Evolutionary conservation across 805 yeast genomes (phyloP), one percentile per base, ranked within the genome.

Genomic region (Lipomyces chichibuensis): DNA sequence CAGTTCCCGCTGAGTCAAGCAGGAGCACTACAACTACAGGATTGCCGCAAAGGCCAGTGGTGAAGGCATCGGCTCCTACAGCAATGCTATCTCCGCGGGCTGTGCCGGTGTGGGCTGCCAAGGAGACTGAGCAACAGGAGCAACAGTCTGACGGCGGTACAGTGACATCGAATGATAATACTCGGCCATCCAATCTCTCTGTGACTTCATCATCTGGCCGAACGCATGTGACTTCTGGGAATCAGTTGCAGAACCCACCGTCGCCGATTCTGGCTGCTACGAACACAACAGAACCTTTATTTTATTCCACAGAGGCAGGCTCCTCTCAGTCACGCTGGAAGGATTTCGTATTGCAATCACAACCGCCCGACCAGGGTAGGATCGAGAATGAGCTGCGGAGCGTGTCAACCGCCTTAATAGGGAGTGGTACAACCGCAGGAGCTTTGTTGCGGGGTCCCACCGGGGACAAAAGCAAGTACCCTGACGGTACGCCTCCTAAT

Each of bases 251-350:
- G 35, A 37, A 13, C 37, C 64, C 61, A 23, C 62, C 63, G 14
- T 65, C 69, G 11, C 69, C 69, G 27, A 63, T 65, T 14, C 33
- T 65, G 37, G 69, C 69, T 2, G 65, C 69, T 1, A 60, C 64
- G 27, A 65, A 65, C 57, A 65, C 69, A 0, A 61, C 65, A 5
- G 27, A 32, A 29, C 69, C 64, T 2, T 13, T 57, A 11, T 8
- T 32, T n/a, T 20, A 49, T 23, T n/a, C 25, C 3, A 8, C 43
- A 46, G 59, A 43, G 7, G 29, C 20, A 13, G 55, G 3, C 13
- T 39, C 27, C 14, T 59, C 59, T 8, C 32, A 57, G 17, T 62
- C 65, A 14, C 57, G 69, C 13, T 65, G 69, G 69, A 53, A 46
- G 27, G 52, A 59, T 11, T 65, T 65, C 54, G 64, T 62, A 23